phyloP scores from a whole-genome alignment of 75 land plant genomes.

The Isoetes taiwanensis region DNA sequence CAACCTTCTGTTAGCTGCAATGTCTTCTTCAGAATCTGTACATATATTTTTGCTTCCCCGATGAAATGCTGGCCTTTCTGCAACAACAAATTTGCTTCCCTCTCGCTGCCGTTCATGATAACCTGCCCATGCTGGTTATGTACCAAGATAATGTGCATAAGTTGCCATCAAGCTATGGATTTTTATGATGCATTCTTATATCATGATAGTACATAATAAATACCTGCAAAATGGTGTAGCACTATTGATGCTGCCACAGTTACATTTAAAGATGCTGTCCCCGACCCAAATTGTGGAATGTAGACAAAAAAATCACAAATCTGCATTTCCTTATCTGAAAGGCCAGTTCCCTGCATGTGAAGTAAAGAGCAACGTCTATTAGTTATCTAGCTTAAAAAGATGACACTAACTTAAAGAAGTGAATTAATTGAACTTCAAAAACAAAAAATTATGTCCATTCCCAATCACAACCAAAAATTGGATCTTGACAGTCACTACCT shows the following conservation, averaged over 20 bases:
- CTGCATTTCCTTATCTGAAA: conserved; percentile 74
- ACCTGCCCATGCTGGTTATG: conserved; percentile 79
- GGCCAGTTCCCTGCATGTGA: conserved; percentile 90
- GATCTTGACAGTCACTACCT: not conserved
- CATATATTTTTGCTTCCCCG: conserved; percentile 44
- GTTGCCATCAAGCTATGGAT: too few relatives aligned
- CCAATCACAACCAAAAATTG: not conserved
- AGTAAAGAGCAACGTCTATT: too few relatives aligned
- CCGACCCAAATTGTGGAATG: conserved; percentile 85
- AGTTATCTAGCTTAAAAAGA: too few relatives aligned
- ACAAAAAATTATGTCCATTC: not conserved
- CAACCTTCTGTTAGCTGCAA: conserved; percentile 25
- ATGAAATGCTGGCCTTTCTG: conserved; percentile 45
- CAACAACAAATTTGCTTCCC: conserved; percentile 70
- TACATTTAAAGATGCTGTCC: conserved; percentile 92
- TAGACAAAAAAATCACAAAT: conserved; percentile 90
- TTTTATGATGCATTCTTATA: not conserved
- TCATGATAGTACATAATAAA: not conserved
- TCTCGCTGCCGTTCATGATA: conserved; percentile 62
- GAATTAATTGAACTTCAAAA: not conserved
- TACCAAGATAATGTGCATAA: not conserved
- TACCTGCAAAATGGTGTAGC: conserved; percentile 85
- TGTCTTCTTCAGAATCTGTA: conserved; percentile 35
- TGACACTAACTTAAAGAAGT: too few relatives aligned
- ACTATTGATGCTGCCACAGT: conserved; percentile 97